phyloP scores from a whole-genome alignment of 2,329 filamentous ascomycete species.

The Pyricularia sp. region DNA sequence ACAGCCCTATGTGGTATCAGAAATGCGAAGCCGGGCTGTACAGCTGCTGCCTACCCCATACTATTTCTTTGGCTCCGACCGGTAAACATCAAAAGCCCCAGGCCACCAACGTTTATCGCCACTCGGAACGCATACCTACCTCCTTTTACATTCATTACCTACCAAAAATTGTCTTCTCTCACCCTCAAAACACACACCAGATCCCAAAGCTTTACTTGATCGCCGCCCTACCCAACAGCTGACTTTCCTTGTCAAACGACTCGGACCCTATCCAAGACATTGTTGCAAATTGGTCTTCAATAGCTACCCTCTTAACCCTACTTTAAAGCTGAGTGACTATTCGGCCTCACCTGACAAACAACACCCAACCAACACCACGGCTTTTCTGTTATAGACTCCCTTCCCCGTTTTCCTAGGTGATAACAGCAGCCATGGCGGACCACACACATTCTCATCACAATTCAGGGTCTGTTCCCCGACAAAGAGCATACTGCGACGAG shows the following conservation, averaged over 20 bases:
- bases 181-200: not conserved
- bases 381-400: not conserved
- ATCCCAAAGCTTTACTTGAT: not conserved
- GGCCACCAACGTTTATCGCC: not conserved
- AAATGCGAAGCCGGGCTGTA: not conserved
- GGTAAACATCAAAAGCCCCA: too few relatives aligned
- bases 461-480: not conserved
- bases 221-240: not conserved
- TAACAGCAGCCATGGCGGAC: not conserved
- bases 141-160: too few relatives aligned
- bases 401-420: not conserved
- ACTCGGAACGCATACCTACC: not conserved
- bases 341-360: not conserved
- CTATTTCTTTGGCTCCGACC: too few relatives aligned
- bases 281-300: not conserved
- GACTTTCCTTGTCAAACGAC: not conserved
- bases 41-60: not conserved
- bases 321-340: not conserved
- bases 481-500: constrained; percentile 15
- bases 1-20: not conserved
- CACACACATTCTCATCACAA: not conserved
- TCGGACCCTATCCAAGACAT: not conserved
- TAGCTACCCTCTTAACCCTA: not conserved
- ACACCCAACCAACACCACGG: not conserved
- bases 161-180: too few relatives aligned